phyloP scores from a whole-genome alignment of 163 green algal species.

The Trebouxia gelatinosa region DNA sequence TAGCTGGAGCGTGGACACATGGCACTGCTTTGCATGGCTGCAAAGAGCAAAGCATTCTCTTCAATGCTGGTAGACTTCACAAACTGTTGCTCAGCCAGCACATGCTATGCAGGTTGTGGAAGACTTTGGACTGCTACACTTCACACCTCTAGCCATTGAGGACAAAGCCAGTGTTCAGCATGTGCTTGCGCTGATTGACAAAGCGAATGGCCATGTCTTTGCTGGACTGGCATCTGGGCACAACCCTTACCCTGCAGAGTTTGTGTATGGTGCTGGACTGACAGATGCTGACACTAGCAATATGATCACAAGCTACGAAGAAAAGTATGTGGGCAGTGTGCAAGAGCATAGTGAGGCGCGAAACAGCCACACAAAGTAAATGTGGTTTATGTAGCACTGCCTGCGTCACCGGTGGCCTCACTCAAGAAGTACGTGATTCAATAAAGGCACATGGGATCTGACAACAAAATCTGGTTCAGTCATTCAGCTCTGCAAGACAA shows the following conservation, averaged over 20 bases:
- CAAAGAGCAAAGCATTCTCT: too few species aligned
- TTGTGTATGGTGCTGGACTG: conserved; percentile 17
- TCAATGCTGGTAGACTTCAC: not conserved
- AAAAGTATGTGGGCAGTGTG: conserved; percentile 19
- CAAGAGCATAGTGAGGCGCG: too few species aligned
- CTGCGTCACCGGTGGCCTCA: too few species aligned
- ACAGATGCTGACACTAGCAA: conserved; percentile 1
- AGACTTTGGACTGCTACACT: conserved; percentile 88
- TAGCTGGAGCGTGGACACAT: too few species aligned
- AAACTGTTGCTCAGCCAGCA: not conserved
- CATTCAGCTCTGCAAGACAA: too few species aligned
- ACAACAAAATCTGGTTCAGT: too few species aligned
- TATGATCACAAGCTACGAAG: not conserved
- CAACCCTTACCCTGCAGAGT: conserved; percentile 24
- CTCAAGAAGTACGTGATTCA: too few species aligned
- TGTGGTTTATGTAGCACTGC: too few species aligned
- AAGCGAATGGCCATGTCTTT: conserved; percentile 75
- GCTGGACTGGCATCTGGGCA: not conserved
- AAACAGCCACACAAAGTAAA: too few species aligned
- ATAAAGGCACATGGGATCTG: too few species aligned
- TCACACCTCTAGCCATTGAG: conserved; percentile 82
- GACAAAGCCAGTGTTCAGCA: conserved; percentile 65
- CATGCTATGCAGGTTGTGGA: conserved; percentile 78
- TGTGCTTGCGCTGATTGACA: conserved; percentile 73
- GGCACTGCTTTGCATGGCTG: too few species aligned